These are phyloP conservation scores for Phytophthora cactorum DNA, from an alignment of 352 stramenopile genomes.

Conservation along the genomic window DNA sequence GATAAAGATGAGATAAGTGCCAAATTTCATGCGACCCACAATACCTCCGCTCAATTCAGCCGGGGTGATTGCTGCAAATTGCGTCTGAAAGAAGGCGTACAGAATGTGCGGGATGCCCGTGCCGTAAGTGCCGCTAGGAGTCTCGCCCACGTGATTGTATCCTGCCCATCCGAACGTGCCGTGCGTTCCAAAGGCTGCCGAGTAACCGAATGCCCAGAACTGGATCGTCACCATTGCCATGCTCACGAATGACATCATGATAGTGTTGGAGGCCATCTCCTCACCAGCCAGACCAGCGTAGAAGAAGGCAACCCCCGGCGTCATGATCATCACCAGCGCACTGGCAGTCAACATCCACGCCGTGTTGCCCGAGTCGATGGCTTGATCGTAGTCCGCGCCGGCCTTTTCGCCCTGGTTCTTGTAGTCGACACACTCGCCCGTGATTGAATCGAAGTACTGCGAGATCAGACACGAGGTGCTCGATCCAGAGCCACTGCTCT, in stretches of 20 bases:
- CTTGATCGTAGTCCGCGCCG: conserved; percentile 32
- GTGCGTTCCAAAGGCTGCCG: conserved; percentile 62
- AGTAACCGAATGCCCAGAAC: conserved; percentile 84
- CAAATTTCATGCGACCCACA: conserved; percentile 83
- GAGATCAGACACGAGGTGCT: conserved; percentile 16
- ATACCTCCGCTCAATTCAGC: conserved; percentile 77
- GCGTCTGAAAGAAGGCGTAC: conserved; percentile 80
- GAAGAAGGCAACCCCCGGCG: conserved; percentile 74
- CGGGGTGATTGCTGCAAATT: conserved; percentile 81
- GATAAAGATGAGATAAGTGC: conserved; percentile 73
- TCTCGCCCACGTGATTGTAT: conserved; percentile 62
- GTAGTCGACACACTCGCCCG: conserved; percentile 49
- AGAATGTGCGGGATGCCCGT: conserved; percentile 67
- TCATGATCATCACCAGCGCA: conserved; percentile 78
- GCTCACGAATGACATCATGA: conserved; percentile 81
- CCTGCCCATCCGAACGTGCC: conserved; percentile 62
- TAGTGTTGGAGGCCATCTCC: conserved; percentile 80
- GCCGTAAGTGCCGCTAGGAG: conserved; percentile 54
- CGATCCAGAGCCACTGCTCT: conserved; percentile 10
- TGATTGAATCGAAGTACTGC: conserved; percentile 46
- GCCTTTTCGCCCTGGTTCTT: conserved; percentile 43
- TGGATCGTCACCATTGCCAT: conserved; percentile 85
- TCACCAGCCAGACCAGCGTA: conserved; percentile 79
- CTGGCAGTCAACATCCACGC: conserved; percentile 65
- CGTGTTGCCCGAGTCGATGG: conserved; percentile 60